A percentile compares a stretch with the other conserved stretches of the same genome.
Conservation (phyloP, 192 early-diverging fungal species). For the Dissophora ornata region DNA sequence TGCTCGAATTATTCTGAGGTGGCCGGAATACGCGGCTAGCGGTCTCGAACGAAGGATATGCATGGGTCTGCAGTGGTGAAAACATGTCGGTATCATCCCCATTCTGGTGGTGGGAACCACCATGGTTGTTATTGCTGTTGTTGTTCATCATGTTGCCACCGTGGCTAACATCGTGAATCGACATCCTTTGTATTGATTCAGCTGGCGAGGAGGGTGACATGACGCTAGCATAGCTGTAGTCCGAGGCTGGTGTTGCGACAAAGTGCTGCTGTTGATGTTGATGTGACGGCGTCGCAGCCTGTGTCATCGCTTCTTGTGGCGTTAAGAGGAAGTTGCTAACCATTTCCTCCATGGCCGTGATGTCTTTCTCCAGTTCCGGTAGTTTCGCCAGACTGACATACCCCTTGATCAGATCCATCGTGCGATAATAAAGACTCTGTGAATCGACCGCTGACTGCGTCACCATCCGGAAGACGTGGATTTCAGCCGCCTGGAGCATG, state of each 20-base stretch:
- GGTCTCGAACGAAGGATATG: slow-evolving; percentile 40
- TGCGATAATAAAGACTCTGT: slow-evolving; percentile 45
- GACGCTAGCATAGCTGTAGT: slow-evolving; percentile 48
- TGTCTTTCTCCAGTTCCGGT: slow-evolving; percentile 42
- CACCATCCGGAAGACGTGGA: slow-evolving; percentile 54
- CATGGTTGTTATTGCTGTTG: too few species aligned
- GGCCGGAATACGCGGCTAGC: slow-evolving; percentile 31
- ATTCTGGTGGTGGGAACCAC: too few species aligned
- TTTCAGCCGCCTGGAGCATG: slow-evolving; percentile 52
- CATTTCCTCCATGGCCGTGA: slow-evolving; percentile 48
- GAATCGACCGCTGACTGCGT: slow-evolving; percentile 35
- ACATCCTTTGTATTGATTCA: slow-evolving; percentile 45
- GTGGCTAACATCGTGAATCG: slow-evolving; percentile 14
- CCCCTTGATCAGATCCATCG: slow-evolving; percentile 51
- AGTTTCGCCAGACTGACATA: slow-evolving; percentile 48
- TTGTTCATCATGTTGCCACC: not conserved
- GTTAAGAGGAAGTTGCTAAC: slow-evolving; percentile 45
- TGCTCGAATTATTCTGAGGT: not conserved
- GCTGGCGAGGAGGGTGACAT: slow-evolving; percentile 47
- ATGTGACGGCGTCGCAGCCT: not conserved
- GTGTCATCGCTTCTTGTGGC: slow-evolving; percentile 4
- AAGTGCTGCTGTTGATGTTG: slow-evolving; percentile 41
- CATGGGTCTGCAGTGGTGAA: slow-evolving; percentile 38
- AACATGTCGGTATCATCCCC: slow-evolving; percentile 50
- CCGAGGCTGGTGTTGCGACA: slow-evolving; percentile 43